These are phyloP conservation scores for Naganishia sp. DNA, from an alignment of 1,284 basidiomycete species.

Conservation along the genomic window DNA sequence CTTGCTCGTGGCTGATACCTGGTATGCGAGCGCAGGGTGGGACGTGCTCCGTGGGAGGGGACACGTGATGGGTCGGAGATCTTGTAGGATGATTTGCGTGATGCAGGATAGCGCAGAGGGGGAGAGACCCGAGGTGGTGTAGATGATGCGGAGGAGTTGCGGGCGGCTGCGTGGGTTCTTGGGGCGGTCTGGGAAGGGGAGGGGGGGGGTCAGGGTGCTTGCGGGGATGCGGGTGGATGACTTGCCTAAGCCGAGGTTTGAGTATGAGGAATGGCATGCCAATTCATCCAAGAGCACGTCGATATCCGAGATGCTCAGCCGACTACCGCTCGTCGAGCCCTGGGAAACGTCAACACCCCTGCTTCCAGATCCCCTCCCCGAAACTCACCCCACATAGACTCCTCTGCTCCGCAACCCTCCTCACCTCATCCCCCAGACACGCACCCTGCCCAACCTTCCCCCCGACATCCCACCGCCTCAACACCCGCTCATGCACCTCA, in stretches of 20 bases:
- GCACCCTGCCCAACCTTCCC: constrained; percentile 51
- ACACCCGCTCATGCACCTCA: constrained; percentile 51
- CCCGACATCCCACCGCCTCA: constrained; percentile 57
- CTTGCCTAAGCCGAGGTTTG: constrained; percentile 51
- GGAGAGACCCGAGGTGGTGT: constrained; percentile 56
- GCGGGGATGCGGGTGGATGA: not conserved
- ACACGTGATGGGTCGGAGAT: constrained; percentile 73
- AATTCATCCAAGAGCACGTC: constrained; percentile 71
- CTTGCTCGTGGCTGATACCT: constrained; percentile 4
- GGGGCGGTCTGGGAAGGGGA: constrained; percentile 21
- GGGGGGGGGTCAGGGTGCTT: constrained; percentile 9
- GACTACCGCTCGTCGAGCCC: constrained; percentile 22
- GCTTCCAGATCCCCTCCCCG: constrained; percentile 37
- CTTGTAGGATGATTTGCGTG: constrained; percentile 80
- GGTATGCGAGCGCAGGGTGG: constrained; percentile 62
- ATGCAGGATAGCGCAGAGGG: constrained; percentile 66
- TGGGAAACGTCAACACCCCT: constrained; percentile 53
- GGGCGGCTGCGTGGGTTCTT: constrained; percentile 45
- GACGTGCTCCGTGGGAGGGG: constrained; percentile 60
- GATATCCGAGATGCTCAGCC: constrained; percentile 56
- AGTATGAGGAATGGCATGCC: constrained; percentile 66
- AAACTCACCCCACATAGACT: constrained; percentile 49
- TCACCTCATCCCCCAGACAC: constrained; percentile 70
- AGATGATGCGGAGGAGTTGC: constrained; percentile 61
- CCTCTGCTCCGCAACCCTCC: constrained; percentile 54